Base-by-base conservation (phyloP, 176 grass and related monocot species). In the Juncus effusus region DNA sequence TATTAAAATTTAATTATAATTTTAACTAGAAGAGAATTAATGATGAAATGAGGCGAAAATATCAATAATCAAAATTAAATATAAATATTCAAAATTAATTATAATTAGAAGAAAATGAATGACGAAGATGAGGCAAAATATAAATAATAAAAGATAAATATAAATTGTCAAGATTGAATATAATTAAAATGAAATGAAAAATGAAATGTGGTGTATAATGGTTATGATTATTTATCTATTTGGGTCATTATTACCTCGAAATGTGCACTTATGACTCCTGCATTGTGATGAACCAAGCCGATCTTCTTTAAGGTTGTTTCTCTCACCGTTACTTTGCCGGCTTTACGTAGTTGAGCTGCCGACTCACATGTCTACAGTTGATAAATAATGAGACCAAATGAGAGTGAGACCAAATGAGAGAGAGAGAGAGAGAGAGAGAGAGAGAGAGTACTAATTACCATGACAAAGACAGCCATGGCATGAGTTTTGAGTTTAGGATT, bases 401-500 rank as follows among this genome's bases (percentile, higher is more conserved):
- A 9, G 37, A 36, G 36, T 64, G 8, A 54, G 40, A 14, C n/a
- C n/a, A n/a, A n/a, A n/a, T n/a, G 2, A n/a, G 40, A 16, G 7
- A 38, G 37, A 36, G 36, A 72, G 8, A 54, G 40, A 14, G 2
- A n/a, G 40, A 16, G 7, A 38, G 67, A 49, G 28, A 51, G 38
- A 44, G 28, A 9, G 7, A 59, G 3, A 1, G 35, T 9, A 54
- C 16, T 41, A 74, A 2, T 63, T 80, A 92, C 88, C 88, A 84
- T 86, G 56, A 97, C 85, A 10, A 97, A 92, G 47, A 97, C 88
- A 58, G 94, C 80, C 78, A 93, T 76, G 62, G 85, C 85, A 55
- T 99, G 94, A 36, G 78, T 37, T 74, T 93, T 99, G 78, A 99
- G 88, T 78, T 99, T 99, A 13, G 85, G 85, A 78, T 99, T 99